Evolutionary conservation across 2,329 filamentous ascomycete species (phyloP).

Genomic region (Epichloe hybrida): DNA sequence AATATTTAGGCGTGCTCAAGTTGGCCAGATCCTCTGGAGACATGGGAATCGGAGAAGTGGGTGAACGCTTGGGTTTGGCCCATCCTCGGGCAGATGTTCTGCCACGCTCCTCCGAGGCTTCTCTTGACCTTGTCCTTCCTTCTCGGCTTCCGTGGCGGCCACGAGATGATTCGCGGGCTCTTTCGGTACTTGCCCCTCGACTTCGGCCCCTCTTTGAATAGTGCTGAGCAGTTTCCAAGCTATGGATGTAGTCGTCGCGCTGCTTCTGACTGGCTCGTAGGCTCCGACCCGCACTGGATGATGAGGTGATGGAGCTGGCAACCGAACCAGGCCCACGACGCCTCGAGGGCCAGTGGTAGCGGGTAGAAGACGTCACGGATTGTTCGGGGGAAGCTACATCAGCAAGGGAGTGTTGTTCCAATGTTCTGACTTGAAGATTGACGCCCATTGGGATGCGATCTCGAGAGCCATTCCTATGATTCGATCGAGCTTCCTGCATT

Average conservation of each 20-base stretch:
- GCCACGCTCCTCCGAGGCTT: constrained; percentile 57
- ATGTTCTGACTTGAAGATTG: constrained; percentile 48
- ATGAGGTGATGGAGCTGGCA: constrained; percentile 42
- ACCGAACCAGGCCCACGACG: constrained; percentile 42
- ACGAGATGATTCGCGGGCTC: constrained; percentile 27
- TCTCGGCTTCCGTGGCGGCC: constrained; percentile 36
- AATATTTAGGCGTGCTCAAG: constrained; percentile 34
- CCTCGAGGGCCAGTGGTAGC: constrained; percentile 41
- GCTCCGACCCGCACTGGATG: constrained; percentile 36
- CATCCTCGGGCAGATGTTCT: constrained; percentile 52
- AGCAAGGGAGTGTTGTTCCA: constrained; percentile 35
- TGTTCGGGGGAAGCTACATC: constrained; percentile 45
- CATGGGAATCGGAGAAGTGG: constrained; percentile 88
- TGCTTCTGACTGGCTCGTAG: constrained; percentile 42
- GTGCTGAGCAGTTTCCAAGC: constrained; percentile 63
- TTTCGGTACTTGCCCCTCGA: constrained; percentile 39
- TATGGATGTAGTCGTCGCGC: constrained; percentile 75
- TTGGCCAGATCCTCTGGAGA: constrained; percentile 73
- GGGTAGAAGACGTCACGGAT: constrained; percentile 37
- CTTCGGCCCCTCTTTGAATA: constrained; percentile 42
- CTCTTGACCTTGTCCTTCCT: constrained; percentile 39
- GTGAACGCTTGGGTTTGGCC: constrained; percentile 68
- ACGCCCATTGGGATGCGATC: constrained; percentile 64
- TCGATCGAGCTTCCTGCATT: constrained; percentile 42
- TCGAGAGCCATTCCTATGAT: constrained; percentile 55